Conservation (phyloP, 306 rosid species). For the Heteromeles arbutifolia region DNA sequence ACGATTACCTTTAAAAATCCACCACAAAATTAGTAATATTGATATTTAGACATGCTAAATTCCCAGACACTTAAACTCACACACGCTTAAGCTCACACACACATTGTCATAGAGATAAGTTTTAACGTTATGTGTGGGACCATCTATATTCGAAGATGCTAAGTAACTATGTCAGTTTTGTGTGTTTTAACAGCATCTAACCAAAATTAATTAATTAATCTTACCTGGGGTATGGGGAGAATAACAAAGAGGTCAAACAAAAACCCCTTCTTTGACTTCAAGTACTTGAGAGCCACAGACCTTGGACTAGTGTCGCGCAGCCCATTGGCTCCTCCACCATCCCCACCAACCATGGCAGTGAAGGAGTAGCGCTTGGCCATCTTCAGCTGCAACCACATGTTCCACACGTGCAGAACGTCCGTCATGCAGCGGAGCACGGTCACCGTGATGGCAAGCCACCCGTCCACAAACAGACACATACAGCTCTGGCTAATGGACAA, state of each 20-base stretch:
- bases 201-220: background rate
- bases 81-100: background rate
- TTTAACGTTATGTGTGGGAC: background rate
- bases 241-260: constrained; percentile 78
- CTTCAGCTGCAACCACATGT: constrained; percentile 75
- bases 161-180: background rate
- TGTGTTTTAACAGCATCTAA: background rate
- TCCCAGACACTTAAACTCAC: too few species aligned
- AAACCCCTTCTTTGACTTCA: constrained; percentile 49
- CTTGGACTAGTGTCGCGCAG: constrained; percentile 28
- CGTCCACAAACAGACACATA: constrained; percentile 80
- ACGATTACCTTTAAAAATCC: background rate
- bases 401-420: constrained; percentile 85
- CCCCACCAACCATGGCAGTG: constrained; percentile 12
- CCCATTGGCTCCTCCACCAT: constrained; percentile 12
- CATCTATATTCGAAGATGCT: background rate
- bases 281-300: constrained; percentile 47
- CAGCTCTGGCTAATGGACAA: constrained; percentile 65
- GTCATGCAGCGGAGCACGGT: constrained; percentile 94
- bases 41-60: background rate
- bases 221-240: constrained; percentile 88
- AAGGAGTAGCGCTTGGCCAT: constrained; percentile 43
- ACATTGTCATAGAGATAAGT: background rate
- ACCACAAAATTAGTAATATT: background rate
- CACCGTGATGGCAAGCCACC: constrained; percentile 84